Evolutionary conservation across 345 rosid species (phyloP), one percentile per base, ranked within the genome.

Genomic region (Rhodamnia rubescens): DNA sequence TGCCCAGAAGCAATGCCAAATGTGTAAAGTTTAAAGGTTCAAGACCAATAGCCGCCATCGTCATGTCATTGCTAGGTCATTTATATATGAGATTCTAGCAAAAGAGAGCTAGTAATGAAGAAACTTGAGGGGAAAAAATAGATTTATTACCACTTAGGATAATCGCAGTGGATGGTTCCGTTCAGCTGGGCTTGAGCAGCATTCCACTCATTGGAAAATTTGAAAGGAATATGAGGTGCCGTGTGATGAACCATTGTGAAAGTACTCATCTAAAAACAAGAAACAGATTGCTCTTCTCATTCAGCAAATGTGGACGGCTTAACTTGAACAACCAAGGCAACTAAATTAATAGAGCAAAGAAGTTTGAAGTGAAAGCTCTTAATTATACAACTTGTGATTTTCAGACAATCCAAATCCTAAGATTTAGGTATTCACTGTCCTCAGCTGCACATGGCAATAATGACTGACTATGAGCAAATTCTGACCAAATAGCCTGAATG

Each of bases 191-290:
- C 98, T 87, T 92, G 94, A 87, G 96, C 96, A 11, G 96, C 95
- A 86, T 95, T 94, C 99, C 99, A 97, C 84, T 97, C 96, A 29
- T 90, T 88, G 0, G 92, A 88, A 83, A 92, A 85, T 89, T 95
- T 97, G 92, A 95, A 95, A 82, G 99, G 96, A 86, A 97, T 95
- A 64, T 94, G 98, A 40, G 99, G 98, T 84, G 99, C 98, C 2
- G 99, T 95, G 89, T 95, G 99, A 92, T 95, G 98, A 85, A 97
- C 98, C 98, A 95, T 95, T 50, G 99, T 97, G 91, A 95, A 97
- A 64, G 98, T 97, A 88, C 99, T 97, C 98, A 95, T 97, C 99
- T 97, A 75, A 50, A 91, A 86, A 85, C 47, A 54, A 22, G 64
- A 49, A 85, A 85, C 42, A 64, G 75, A 29, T 64, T 3, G 22